A percentile compares a stretch with the other conserved stretches of the same genome.
These are phyloP conservation scores for Saturnispora hagleri DNA, from an alignment of 805 yeast genomes.

Conservation along the genomic window DNA sequence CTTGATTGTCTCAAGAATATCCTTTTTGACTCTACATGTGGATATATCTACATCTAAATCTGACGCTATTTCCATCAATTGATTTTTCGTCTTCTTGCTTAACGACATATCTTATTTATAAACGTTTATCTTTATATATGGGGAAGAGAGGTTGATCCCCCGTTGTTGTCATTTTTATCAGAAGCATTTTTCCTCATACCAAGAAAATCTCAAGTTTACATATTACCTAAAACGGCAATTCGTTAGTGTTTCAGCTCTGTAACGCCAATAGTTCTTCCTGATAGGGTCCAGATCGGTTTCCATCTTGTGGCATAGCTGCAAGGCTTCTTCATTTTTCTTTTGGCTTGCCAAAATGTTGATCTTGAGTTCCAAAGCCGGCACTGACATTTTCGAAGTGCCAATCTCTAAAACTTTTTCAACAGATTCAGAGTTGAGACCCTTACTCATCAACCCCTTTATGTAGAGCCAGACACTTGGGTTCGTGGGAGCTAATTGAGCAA, in stretches of 20 bases:
- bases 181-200: not conserved
- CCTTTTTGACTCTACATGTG: conserved; percentile 23
- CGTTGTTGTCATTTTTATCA: not conserved
- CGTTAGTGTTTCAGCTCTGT: not conserved
- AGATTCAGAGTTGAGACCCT: not conserved
- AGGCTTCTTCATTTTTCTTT: conserved; percentile 28
- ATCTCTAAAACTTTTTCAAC: not conserved
- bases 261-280: conserved; percentile 26
- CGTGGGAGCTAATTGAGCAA: conserved; percentile 46
- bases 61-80: conserved; percentile 25
- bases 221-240: conserved; percentile 7
- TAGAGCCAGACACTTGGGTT: conserved; percentile 87
- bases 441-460: conserved; percentile 24
- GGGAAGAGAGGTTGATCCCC: not conserved
- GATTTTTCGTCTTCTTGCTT: conserved; percentile 25
- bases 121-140: not conserved
- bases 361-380: conserved; percentile 56
- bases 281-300: conserved; percentile 29
- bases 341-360: conserved; percentile 38
- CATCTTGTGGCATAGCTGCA: conserved; percentile 41
- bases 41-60: conserved; percentile 20
- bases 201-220: conserved; percentile 1
- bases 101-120: conserved; percentile 1
- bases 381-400: conserved; percentile 30
- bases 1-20: conserved; percentile 18